Conservation (phyloP, 1,139 yeast species). For the Blastobotrys illinoisensis region DNA sequence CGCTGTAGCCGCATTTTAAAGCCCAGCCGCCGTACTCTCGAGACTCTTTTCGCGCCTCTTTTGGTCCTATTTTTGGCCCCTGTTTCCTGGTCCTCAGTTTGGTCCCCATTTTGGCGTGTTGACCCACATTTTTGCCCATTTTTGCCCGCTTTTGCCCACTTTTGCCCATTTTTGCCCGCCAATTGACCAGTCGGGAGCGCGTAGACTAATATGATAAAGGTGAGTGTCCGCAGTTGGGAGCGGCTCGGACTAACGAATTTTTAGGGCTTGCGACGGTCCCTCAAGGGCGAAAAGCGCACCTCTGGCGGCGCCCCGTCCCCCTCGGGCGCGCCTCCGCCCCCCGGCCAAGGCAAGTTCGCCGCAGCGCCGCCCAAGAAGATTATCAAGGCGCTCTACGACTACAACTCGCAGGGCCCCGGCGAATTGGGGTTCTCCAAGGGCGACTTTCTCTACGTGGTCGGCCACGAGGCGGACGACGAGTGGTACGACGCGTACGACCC, state of each 20-base stretch:
- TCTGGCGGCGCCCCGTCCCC: slow-evolving; percentile 11
- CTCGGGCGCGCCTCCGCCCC: neutral
- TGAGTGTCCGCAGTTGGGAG: neutral
- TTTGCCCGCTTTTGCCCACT: too few relatives aligned
- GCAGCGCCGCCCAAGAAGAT: slow-evolving; percentile 62
- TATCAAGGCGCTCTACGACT: slow-evolving; percentile 75
- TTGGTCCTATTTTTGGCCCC: too few relatives aligned
- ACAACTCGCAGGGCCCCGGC: slow-evolving; percentile 74
- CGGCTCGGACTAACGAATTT: neutral
- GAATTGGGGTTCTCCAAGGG: slow-evolving; percentile 76
- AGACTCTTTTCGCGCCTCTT: too few relatives aligned
- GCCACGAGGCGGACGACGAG: slow-evolving; percentile 55
- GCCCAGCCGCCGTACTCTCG: too few relatives aligned
- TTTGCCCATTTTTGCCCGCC: too few relatives aligned
- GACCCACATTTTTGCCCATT: too few relatives aligned
- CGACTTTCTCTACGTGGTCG: slow-evolving; percentile 80
- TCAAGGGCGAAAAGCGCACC: slow-evolving; percentile 32
- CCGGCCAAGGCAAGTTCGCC: slow-evolving; percentile 22
- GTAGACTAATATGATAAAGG: slow-evolving; percentile 6
- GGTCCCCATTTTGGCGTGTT: too few relatives aligned
- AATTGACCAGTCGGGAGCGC: neutral
- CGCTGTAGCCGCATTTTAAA: neutral
- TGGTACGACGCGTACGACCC: slow-evolving; percentile 94
- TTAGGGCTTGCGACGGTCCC: slow-evolving; percentile 33
- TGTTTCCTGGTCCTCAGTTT: too few relatives aligned